Base-by-base conservation (phyloP, 805 yeast genomes). In the Nakazawaea wyomingensis region DNA sequence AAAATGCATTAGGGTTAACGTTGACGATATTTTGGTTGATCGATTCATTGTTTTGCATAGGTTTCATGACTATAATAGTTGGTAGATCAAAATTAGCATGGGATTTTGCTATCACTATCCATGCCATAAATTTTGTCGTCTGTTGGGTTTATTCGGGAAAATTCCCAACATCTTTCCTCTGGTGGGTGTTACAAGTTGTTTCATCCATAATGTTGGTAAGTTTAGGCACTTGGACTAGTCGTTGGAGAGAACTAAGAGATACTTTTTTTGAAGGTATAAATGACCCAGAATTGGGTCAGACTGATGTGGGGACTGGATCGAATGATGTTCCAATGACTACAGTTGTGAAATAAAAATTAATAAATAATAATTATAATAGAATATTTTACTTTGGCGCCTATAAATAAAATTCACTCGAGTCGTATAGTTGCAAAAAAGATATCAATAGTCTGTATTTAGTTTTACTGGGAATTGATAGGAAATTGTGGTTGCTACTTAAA, bases 31-130 rank as follows among this genome's bases (percentile, higher is more conserved):
- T 90, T 44, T 91, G 98, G 98, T 66, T 91, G 13, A 60, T 88
- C 39, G 95, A 85, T 58, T 72, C 96, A 0, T 69, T 93, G 34
- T 66, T 93, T 32, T 83, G 95, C 51, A 96, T 89, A 1, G 61
- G 87, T 9, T 88, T 87, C 56, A 80, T 91, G 56, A 87, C 95
- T 1, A 63, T 90, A 2, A 80, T 91, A 21, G 96, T 91, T 10
- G 96, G 98, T 0, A 70, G 98, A 45, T 85, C 96, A 33, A 93
- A 91, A 60, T 66, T 91, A 39, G 98, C 97, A 0, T 85, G 96
- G 85, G 99, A 91, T 63, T 91, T 93, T 66, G 96, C 96, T 9
- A 57, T 91, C n/a, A 93, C 99, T 0, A 78, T 91, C 13, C 96
- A 93, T 61, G 78, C 84, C 18, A 74, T 93, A 39, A 83, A 91